Evolutionary conservation across 2,329 filamentous ascomycete species (phyloP).

Genomic region (Aspergillus sp.): DNA sequence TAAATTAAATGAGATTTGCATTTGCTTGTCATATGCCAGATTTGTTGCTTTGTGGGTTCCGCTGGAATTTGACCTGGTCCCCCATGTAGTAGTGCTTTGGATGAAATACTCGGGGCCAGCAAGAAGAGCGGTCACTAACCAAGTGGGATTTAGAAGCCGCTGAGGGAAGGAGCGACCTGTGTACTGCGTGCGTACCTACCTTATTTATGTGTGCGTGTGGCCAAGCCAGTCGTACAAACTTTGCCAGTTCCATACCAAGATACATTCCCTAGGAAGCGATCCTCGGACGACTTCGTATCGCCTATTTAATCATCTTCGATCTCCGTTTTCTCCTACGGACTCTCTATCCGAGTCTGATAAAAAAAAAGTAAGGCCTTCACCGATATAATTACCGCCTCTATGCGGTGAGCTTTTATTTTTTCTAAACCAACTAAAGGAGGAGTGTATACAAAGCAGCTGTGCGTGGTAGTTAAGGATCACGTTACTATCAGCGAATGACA

Average conservation of each 20-base stretch:
- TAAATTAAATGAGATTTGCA: neutral
- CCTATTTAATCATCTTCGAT: neutral
- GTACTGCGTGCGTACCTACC: neutral
- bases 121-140: slow-evolving; percentile 15
- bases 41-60: neutral
- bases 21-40: neutral
- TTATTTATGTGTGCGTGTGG: neutral
- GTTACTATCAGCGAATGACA: too few relatives aligned
- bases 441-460: neutral
- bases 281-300: neutral
- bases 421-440: too few relatives aligned
- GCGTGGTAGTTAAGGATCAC: neutral
- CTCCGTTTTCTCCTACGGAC: neutral
- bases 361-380: slow-evolving; percentile 8
- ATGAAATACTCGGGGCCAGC: neutral
- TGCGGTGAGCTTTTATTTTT: slow-evolving; percentile 31
- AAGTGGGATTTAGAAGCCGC: neutral
- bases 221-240: slow-evolving; percentile 10
- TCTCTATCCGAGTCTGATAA: neutral
- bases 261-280: neutral
- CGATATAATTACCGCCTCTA: slow-evolving; percentile 39
- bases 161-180: neutral
- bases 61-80: too few relatives aligned
- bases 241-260: slow-evolving; percentile 7
- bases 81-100: too few relatives aligned